These are phyloP conservation scores for Thozetella sp. DNA, from an alignment of 495 filamentous ascomycete genomes.

Conservation along the genomic window DNA sequence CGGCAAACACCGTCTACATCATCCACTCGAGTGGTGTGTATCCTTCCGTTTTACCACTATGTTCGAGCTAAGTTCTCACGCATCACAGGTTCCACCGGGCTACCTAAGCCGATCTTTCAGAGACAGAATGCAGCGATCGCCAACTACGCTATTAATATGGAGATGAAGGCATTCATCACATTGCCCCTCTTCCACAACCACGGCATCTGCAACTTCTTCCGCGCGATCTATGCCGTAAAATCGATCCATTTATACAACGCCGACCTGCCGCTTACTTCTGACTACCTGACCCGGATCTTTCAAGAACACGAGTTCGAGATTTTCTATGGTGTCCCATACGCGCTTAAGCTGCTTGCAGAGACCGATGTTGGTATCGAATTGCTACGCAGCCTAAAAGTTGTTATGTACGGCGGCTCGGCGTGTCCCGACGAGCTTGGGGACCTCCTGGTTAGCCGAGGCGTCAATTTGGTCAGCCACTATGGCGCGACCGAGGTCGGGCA, in stretches of 20 bases:
- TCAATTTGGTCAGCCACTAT: constrained; percentile 56
- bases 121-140: constrained; percentile 23
- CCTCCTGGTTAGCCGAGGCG: constrained; percentile 51
- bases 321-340: constrained; percentile 49
- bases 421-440: constrained; percentile 54
- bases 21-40: constrained; percentile 35
- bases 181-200: constrained; percentile 37
- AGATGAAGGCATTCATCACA: constrained; percentile 21
- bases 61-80: background rate
- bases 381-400: constrained; percentile 39
- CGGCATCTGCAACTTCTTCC: constrained; percentile 49
- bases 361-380: constrained; percentile 35
- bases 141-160: constrained; percentile 21
- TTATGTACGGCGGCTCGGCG: constrained; percentile 47
- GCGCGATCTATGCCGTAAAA: constrained; percentile 38
- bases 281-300: constrained; percentile 38
- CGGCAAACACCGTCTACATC: constrained; percentile 27
- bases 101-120: constrained; percentile 51
- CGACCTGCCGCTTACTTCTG: constrained; percentile 39
- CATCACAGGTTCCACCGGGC: constrained; percentile 51
- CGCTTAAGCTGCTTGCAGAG: constrained; percentile 48
- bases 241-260: constrained; percentile 47
- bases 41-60: background rate
- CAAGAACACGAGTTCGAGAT: constrained; percentile 37
- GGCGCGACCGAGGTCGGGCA: constrained; percentile 57